These are phyloP conservation scores for Suillus cothurnatus DNA, from an alignment of 768 basidiomycete genomes.

Conservation along the genomic window DNA sequence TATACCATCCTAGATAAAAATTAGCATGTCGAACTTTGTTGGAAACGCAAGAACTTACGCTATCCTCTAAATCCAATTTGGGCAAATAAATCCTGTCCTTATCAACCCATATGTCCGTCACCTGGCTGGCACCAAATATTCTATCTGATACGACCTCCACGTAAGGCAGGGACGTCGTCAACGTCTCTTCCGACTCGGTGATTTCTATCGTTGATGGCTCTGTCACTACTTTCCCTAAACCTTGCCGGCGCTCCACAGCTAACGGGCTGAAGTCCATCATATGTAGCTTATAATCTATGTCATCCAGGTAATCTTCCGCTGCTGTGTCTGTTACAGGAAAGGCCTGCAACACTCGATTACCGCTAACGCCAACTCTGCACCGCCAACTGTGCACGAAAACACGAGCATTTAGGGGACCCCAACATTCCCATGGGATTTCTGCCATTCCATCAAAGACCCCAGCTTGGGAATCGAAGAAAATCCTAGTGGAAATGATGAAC, in stretches of 20 bases:
- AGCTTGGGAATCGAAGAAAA: neutral
- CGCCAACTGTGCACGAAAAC: neutral
- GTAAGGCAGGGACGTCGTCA: slow-evolving; percentile 10
- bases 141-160: slow-evolving; percentile 8
- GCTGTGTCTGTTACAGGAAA: neutral
- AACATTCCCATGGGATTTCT: slow-evolving; percentile 3
- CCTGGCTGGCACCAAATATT: neutral
- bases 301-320: neutral
- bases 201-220: slow-evolving; percentile 1
- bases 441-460: neutral
- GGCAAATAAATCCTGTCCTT: slow-evolving; percentile 4
- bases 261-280: slow-evolving; percentile 11
- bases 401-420: slow-evolving; percentile 9
- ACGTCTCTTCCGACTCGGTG: neutral
- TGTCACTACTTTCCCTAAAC: slow-evolving; percentile 3
- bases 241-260: slow-evolving; percentile 1
- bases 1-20: neutral
- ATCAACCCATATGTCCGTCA: slow-evolving; percentile 1
- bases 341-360: slow-evolving; percentile 10
- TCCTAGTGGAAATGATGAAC: slow-evolving; percentile 4
- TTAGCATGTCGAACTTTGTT: neutral
- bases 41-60: neutral
- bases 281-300: neutral
- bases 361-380: slow-evolving; percentile 1
- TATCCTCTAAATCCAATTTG: neutral